Percentiles rank a stretch among this genome's conserved stretches.
Evolutionary conservation across 768 basidiomycete species (phyloP).

Genomic region (Calocybe indica): DNA sequence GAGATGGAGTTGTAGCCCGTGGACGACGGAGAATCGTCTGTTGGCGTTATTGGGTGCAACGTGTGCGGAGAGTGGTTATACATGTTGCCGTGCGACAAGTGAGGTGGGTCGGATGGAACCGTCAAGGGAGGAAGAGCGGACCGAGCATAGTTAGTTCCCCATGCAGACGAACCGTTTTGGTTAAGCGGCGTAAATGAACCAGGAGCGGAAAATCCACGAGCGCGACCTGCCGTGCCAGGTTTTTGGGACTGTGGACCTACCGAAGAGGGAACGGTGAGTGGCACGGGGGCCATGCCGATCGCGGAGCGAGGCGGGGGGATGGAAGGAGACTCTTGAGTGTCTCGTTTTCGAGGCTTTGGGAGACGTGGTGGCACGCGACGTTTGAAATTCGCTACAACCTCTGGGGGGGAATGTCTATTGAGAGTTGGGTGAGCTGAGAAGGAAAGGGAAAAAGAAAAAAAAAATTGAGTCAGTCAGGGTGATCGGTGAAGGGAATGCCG

Average conservation of each 20-base stretch:
- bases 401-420: constrained; percentile 84
- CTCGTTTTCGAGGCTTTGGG: constrained; percentile 81
- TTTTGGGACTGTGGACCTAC: constrained; percentile 33
- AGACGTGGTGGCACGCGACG: constrained; percentile 91
- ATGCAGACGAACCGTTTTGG: constrained; percentile 50
- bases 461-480: background rate
- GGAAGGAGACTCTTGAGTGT: constrained; percentile 59
- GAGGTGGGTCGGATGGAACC: constrained; percentile 70
- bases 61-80: constrained; percentile 58
- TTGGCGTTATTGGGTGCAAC: constrained; percentile 62
- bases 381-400: constrained; percentile 91
- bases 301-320: constrained; percentile 77
- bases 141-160: constrained; percentile 56
- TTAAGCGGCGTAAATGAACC: constrained; percentile 71
- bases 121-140: constrained; percentile 74
- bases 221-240: constrained; percentile 46
- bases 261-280: constrained; percentile 57
- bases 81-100: constrained; percentile 50
- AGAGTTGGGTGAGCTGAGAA: constrained; percentile 80
- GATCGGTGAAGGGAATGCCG: background rate
- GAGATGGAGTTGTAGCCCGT: constrained; percentile 36
- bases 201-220: constrained; percentile 80
- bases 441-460: constrained; percentile 8
- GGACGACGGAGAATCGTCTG: constrained; percentile 61
- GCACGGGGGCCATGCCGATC: constrained; percentile 61